Base-by-base conservation (phyloP, 1,284 basidiomycete species). In the Puccinia sorghi region DNA sequence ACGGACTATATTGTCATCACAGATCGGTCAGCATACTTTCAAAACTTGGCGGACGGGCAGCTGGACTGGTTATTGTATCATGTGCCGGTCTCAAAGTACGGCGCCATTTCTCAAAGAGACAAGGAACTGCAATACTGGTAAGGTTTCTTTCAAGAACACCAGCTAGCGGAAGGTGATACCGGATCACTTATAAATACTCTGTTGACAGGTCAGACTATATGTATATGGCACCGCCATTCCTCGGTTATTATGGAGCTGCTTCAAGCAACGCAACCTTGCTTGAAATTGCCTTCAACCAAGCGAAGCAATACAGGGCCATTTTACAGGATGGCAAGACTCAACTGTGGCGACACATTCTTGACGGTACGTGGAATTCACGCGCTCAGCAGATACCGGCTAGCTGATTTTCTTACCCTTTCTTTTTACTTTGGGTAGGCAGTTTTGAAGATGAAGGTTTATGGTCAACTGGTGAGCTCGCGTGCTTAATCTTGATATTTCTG, bases 201-300 rank as follows among this genome's bases (percentile, higher is more conserved):
- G 27, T 52, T 69, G 15, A 25, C 63, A 76, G 74, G 74, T 83
- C 82, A 64, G 84, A 84, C 32, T 81, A 81, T 52, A 57, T 83
- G 13, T 84, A 84, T 81, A 84, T 84, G 84, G 75, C 64, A 22
- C 84, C 84, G 2, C 84, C 84, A 6, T 84, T 84, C 61, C 22
- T 84, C 5, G 83, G 83, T 12, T 80, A 71, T n/a, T 83, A 83
- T 50, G 84, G 83, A 22, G 78, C 84, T 67, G 76, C 82, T 57
- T 82, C 83, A 39, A 80, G 79, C 72, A 84, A 84, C 80, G 72
- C 81, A 37, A 81, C 81, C 22, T 79, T 84, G 20, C 79, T 96
- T 9, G 84, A 86, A 43, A 88, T 89, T 75, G 90, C 93, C 0
- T 92, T 93, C 85, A 88, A 88, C 50, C 95, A 97, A 84, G 89